phyloP scores from a whole-genome alignment of 495 filamentous ascomycete species.

The Aspergillus sclerotiicarbonarius region DNA sequence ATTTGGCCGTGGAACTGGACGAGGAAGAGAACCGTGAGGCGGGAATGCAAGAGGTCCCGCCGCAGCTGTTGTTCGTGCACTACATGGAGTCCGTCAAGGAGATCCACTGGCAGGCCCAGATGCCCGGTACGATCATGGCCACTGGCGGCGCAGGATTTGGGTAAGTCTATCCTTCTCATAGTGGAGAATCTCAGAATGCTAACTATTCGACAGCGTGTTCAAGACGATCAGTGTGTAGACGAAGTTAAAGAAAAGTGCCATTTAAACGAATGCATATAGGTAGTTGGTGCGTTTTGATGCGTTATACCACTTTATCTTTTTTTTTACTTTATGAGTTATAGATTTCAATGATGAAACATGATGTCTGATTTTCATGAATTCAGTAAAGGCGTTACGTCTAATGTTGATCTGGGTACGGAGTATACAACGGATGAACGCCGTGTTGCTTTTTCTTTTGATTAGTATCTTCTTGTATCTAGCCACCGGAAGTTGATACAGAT shows the following conservation, averaged over 20 bases:
- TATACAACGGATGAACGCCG: too few species aligned
- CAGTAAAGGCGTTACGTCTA: too few species aligned
- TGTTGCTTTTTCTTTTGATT: too few species aligned
- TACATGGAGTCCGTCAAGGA: conserved; percentile 94
- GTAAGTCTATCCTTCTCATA: conserved; percentile 36
- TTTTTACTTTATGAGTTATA: conserved; percentile 1
- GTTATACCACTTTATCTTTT: conserved; percentile 4
- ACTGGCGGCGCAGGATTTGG: conserved; percentile 85
- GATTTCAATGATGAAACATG: not conserved
- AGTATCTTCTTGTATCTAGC: too few species aligned
- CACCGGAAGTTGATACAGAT: too few species aligned
- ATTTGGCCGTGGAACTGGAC: conserved; percentile 92
- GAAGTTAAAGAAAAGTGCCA: conserved; percentile 24
- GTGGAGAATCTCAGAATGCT: conserved; percentile 15
- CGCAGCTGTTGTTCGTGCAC: conserved; percentile 93
- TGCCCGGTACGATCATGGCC: conserved; percentile 84
- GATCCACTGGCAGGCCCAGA: conserved; percentile 94
- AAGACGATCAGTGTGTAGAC: conserved; percentile 56
- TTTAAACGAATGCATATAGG: conserved; percentile 13
- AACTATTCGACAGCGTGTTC: conserved; percentile 42
- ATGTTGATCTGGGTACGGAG: too few species aligned
- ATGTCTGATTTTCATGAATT: not conserved
- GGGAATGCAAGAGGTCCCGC: conserved; percentile 84
- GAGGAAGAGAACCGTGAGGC: conserved; percentile 93
- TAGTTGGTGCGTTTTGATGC: conserved; percentile 3